These are phyloP conservation scores for Kazachstania sp. DNA, from an alignment of 1,139 yeast genomes.

Conservation along the genomic window DNA sequence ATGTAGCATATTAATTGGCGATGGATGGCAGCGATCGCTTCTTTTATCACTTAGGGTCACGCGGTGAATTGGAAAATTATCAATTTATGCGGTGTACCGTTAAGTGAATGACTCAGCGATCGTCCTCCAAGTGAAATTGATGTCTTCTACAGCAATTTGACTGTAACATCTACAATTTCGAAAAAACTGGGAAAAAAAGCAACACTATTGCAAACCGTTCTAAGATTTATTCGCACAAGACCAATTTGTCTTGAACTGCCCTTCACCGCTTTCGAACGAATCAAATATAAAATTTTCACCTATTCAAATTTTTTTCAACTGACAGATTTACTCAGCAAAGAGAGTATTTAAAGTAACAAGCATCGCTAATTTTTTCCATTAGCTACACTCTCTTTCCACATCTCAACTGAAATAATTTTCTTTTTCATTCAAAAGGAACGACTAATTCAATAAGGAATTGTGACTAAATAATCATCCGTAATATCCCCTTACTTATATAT, in stretches of 20 bases:
- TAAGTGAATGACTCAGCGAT: slow-evolving; percentile 16
- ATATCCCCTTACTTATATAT: not conserved
- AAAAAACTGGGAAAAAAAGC: too few species aligned
- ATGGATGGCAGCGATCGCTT: slow-evolving; percentile 8
- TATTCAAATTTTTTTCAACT: not conserved
- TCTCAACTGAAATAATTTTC: not conserved
- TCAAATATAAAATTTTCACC: too few species aligned
- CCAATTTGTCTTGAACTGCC: not conserved
- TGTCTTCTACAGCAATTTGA: too few species aligned
- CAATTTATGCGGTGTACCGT: slow-evolving; percentile 4
- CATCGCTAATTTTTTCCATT: slow-evolving; percentile 15
- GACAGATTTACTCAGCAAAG: not conserved
- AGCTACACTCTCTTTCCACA: slow-evolving; percentile 4
- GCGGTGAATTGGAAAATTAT: not conserved
- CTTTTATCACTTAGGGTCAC: slow-evolving; percentile 14
- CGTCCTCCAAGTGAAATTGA: not conserved
- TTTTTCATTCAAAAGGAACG: not conserved
- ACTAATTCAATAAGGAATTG: not conserved
- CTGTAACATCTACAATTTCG: too few species aligned
- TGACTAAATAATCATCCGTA: not conserved
- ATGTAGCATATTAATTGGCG: not conserved
- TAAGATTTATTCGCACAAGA: too few species aligned
- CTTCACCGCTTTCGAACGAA: too few species aligned
- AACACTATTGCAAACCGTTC: too few species aligned
- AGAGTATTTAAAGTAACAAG: slow-evolving; percentile 2